These are phyloP conservation scores for Arabidopsis thaliana DNA, from an alignment of 345 rosid genomes.

Conservation along the genomic window TAIR10.1 NC_003074.8:642001-642500, in stretches of 20 bases:
- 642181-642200: constrained; percentile 41
- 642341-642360: constrained; percentile 64
- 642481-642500: constrained; percentile 23
- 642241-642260: constrained; percentile 56
- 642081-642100: constrained; percentile 53
- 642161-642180: constrained; percentile 60
- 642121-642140: constrained; percentile 19
- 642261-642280: constrained; percentile 67
- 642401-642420: constrained; percentile 56
- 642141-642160: constrained; percentile 42
- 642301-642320: constrained; percentile 55
- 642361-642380: constrained; percentile 60
- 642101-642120: constrained; percentile 16
- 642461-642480: constrained; percentile 48
- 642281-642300: constrained; percentile 63
- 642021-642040: constrained; percentile 93
- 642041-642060: constrained; percentile 84
- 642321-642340: constrained; percentile 59
- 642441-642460: constrained; percentile 58
- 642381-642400: constrained; percentile 50
- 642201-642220: constrained; percentile 50
- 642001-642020: constrained; percentile 84
- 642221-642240: constrained; percentile 59
- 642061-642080: constrained; percentile 63
- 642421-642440: constrained; percentile 53